Base-by-base conservation (phyloP, 306 rosid genomes). In the Quercus robur region DNA sequence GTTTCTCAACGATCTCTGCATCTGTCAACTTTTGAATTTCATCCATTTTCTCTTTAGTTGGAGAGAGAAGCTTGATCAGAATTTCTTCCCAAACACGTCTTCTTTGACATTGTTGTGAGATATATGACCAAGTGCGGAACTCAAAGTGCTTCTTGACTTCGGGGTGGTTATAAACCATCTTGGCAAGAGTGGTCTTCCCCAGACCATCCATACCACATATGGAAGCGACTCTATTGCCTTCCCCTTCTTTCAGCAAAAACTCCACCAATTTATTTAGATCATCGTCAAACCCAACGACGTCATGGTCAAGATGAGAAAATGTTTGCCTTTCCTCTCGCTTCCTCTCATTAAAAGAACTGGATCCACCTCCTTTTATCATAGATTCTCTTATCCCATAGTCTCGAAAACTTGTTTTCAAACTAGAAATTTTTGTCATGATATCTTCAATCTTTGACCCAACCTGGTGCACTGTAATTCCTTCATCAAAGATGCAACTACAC, bases 361-460 rank as follows among this genome's bases (percentile, higher is more conserved):
- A 5, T 1, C 6, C 8, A 1, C 58, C 20, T 54, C 20, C 57
- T 17, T 54, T 1, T 38, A 6, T 19, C 20, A 15, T 2, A 14
- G 2, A 54, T 19, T 54, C 20, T 6, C 7, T 54, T 52, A 54
- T 17, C 20, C 58, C 58, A 17, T 14, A 4, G 3, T n/a, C 7
- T 17, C 4, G 20, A 4, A 54, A 54, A 3, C 20, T 17, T 1
- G 17, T 54, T 13, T 75, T 76, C 46, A 86, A 81, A 31, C 80
- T 56, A 26, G 75, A 23, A 72, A 86, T 73, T 75, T 83, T 80
- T 6, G 20, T 49, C 9, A 44, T 80, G 55, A 82, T 78, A 2
- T 14, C 73, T 56, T 79, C 82, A 74, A 88, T 86, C 51, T 38
- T 6, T 6, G 10, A 38, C 44, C 44, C 44, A 38, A 38, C 44